These are phyloP conservation scores for Ophiosphaerella narmari DNA, from an alignment of 2,329 filamentous ascomycete species.

Conservation along the genomic window DNA sequence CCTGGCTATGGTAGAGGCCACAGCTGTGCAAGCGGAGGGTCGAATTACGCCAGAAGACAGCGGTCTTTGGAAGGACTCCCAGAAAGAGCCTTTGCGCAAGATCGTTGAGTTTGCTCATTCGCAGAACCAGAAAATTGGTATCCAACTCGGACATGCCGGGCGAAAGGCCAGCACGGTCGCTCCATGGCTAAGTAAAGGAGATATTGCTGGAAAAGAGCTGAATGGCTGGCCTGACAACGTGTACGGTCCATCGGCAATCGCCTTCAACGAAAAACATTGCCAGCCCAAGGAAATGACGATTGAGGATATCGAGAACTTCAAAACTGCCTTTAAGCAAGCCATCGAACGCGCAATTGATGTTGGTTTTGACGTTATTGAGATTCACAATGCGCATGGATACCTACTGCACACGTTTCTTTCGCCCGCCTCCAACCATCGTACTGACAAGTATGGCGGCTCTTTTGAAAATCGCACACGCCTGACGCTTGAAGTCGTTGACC, in stretches of 20 bases:
- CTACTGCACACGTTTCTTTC: constrained; percentile 72
- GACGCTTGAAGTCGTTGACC: constrained; percentile 68
- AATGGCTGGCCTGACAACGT: constrained; percentile 62
- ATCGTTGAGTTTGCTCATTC: constrained; percentile 80
- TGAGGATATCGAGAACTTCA: constrained; percentile 68
- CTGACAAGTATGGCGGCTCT: constrained; percentile 68
- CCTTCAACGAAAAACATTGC: constrained; percentile 66
- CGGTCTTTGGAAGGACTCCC: constrained; percentile 83
- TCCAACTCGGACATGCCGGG: constrained; percentile 84
- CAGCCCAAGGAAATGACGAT: constrained; percentile 70
- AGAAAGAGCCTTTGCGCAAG: constrained; percentile 72
- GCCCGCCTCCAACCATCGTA: constrained; percentile 71
- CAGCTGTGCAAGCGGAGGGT: constrained; percentile 73
- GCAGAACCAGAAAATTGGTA: constrained; percentile 75
- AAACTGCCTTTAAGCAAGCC: constrained; percentile 66
- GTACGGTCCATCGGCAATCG: constrained; percentile 61
- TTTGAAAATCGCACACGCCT: constrained; percentile 75
- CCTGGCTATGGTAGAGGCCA: constrained; percentile 78
- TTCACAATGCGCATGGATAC: constrained; percentile 82
- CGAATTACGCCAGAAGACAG: constrained; percentile 80
- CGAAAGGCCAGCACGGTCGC: constrained; percentile 64
- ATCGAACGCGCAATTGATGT: constrained; percentile 59
- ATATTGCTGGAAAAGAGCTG: constrained; percentile 59
- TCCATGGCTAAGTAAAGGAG: constrained; percentile 64
- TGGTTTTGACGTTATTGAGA: constrained; percentile 78